Evolutionary conservation across 352 stramenopile species (phyloP).

Genomic region (Pythium guiyangense): DNA sequence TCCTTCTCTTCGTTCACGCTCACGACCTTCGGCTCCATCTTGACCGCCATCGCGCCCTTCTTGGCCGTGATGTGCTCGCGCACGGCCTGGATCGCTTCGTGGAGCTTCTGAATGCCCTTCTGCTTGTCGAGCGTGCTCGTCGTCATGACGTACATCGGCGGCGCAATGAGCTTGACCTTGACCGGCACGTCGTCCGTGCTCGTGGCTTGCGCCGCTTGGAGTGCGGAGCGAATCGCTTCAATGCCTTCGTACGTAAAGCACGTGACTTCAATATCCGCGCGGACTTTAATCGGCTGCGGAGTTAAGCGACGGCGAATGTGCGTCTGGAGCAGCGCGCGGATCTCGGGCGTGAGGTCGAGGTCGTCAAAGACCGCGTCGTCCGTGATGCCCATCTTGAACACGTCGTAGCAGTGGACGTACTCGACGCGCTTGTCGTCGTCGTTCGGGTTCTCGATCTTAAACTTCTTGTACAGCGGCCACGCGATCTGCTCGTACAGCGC

Average conservation of each 20-base stretch:
- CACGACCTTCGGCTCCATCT: constrained; percentile 99
- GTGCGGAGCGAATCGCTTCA: constrained; percentile 96
- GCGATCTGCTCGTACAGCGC: constrained; percentile 89
- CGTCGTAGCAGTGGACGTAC: constrained; percentile 98
- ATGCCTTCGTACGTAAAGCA: constrained; percentile 99
- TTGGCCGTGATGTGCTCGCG: constrained; percentile 92
- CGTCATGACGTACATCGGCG: constrained; percentile 99
- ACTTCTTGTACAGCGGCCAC: constrained; percentile 99
- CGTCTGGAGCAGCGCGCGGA: constrained; percentile 89
- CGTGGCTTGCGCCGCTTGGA: constrained; percentile 87
- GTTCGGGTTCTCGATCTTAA: constrained; percentile 77
- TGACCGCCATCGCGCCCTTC: constrained; percentile 94
- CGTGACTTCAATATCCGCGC: constrained; percentile 99
- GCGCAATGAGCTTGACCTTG: constrained; percentile 99
- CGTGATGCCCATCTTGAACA: constrained; percentile 98
- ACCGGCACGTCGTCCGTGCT: constrained; percentile 91
- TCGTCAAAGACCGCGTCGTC: constrained; percentile 84
- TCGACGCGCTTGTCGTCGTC: constrained; percentile 84
- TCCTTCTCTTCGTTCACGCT: constrained; percentile 99
- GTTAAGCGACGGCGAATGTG: constrained; percentile 97
- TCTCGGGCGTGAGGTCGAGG: constrained; percentile 88
- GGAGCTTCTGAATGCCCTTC: constrained; percentile 95
- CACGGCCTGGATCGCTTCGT: constrained; percentile 95
- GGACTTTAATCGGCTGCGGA: constrained; percentile 99
- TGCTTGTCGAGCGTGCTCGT: constrained; percentile 98